Evolutionary conservation across 1,284 basidiomycete genomes (phyloP), one percentile per base, ranked within the genome.

Genomic region (Cryptococcus sp.): DNA sequence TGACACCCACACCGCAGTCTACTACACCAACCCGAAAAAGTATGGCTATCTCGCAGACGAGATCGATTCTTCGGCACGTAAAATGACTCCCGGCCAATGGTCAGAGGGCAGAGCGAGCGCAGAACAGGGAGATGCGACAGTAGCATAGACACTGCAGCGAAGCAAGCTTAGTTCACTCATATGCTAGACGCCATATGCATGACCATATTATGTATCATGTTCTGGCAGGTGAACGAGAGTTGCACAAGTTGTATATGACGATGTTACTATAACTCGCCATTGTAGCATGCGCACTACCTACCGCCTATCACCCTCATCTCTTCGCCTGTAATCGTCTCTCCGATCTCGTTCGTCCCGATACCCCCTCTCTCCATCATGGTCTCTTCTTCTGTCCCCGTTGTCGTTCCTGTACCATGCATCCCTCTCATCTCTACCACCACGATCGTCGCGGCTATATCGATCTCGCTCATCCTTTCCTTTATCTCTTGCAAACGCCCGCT

Each of bases 1-100:
- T 73, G 38, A 61, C 45, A 62, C 54, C 34, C 22, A 13, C 34
- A 57, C 52, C 48, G 16, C 59, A 72, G 74, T 77, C 57, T 80
- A 74, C 67, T 80, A 80, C 69, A 73, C 77, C 41, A 70, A 79
- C 68, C 68, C 75, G n/a, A 68, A 64, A 20, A 77, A 78, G 54
- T 65, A 75, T 54, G 77, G 79, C 6, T 79, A 77, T 60, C 69
- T 79, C n/a, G 72, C 75, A 4, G 64, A 62, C n/a, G n/a, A 59
- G 17, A 38, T 55, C 52, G 40, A 40, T 19, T 19, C 57, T 15
- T 51, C 62, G 37, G 47, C 61, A 22, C 44, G 55, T 20, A 62
- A 50, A 44, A 62, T 62, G 54, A 50, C 60, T 0, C 56, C 60
- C 3, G 49, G 26, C 20, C 48, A 62, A 47, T 62, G 60, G 60